Evolutionary conservation across 805 yeast genomes (phyloP).

Genomic region (Brettanomyces anomalus): DNA sequence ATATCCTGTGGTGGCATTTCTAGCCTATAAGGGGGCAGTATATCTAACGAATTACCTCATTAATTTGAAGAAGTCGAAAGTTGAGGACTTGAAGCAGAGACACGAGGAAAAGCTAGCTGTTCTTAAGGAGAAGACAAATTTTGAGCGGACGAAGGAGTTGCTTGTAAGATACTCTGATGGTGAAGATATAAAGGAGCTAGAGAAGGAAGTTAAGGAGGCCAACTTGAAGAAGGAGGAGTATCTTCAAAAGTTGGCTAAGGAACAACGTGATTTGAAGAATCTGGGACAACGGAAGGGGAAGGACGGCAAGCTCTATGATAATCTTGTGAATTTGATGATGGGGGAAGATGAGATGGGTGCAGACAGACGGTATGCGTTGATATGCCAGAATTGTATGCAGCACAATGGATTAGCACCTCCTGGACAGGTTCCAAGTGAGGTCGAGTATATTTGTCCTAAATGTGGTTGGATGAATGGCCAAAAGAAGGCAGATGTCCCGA

Average conservation of each 20-base stretch:
- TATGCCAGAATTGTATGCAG: constrained; percentile 53
- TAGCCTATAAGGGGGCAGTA: constrained; percentile 9
- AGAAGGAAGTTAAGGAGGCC: constrained; percentile 35
- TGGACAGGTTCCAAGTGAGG: constrained; percentile 40
- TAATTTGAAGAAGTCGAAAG: constrained; percentile 12
- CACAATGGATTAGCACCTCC: constrained; percentile 84
- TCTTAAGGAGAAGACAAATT: constrained; percentile 50
- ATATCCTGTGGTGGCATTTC: constrained; percentile 11
- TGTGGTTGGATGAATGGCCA: constrained; percentile 42
- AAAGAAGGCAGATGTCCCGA: not conserved
- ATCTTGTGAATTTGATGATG: constrained; percentile 32
- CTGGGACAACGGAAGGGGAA: constrained; percentile 8
- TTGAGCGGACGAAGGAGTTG: constrained; percentile 65
- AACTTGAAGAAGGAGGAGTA: constrained; percentile 30
- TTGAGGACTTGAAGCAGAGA: constrained; percentile 21
- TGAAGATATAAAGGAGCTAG: constrained; percentile 32
- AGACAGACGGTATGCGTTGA: constrained; percentile 57
- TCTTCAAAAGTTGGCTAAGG: constrained; percentile 25
- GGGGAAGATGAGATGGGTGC: constrained; percentile 62
- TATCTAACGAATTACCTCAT: constrained; percentile 15
- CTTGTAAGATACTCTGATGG: constrained; percentile 54
- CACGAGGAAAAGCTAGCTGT: constrained; percentile 29
- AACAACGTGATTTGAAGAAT: constrained; percentile 11
- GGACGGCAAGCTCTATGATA: constrained; percentile 19
- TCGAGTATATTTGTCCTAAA: constrained; percentile 53